Conservation (phyloP, 2,329 filamentous ascomycete species). For the Teratosphaeria pseudoeucalypti region DNA sequence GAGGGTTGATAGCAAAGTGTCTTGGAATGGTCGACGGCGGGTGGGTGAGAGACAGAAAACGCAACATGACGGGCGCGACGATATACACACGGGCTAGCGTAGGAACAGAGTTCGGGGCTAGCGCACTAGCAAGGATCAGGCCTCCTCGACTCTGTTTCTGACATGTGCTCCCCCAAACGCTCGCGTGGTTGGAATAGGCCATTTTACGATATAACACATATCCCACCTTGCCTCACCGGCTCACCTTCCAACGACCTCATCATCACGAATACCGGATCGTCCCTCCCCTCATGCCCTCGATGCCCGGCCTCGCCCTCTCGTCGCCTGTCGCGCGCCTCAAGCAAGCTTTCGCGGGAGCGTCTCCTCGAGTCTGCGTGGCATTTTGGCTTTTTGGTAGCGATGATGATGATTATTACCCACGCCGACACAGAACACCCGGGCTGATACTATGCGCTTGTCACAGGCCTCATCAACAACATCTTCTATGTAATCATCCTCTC, state of each 20-base stretch:
- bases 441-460: not conserved
- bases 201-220: too few relatives aligned
- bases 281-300: constrained; percentile 33
- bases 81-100: not conserved
- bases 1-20: not conserved
- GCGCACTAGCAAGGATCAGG: not conserved
- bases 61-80: not conserved
- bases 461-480: constrained; percentile 90
- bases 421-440: not conserved
- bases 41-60: not conserved
- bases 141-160: not conserved
- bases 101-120: not conserved
- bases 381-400: constrained; percentile 87
- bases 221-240: too few relatives aligned
- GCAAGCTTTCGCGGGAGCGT: constrained; percentile 54
- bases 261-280: too few relatives aligned
- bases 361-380: constrained; percentile 62
- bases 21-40: not conserved
- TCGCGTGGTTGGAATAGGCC: too few relatives aligned
- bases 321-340: constrained; percentile 45
- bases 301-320: constrained; percentile 44
- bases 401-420: not conserved
- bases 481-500: constrained; percentile 96
- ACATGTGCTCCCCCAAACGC: not conserved
- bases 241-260: too few relatives aligned